phyloP scores from a whole-genome alignment of 2,329 filamentous ascomycete species.

The Gaeumannomyces tritici region DNA sequence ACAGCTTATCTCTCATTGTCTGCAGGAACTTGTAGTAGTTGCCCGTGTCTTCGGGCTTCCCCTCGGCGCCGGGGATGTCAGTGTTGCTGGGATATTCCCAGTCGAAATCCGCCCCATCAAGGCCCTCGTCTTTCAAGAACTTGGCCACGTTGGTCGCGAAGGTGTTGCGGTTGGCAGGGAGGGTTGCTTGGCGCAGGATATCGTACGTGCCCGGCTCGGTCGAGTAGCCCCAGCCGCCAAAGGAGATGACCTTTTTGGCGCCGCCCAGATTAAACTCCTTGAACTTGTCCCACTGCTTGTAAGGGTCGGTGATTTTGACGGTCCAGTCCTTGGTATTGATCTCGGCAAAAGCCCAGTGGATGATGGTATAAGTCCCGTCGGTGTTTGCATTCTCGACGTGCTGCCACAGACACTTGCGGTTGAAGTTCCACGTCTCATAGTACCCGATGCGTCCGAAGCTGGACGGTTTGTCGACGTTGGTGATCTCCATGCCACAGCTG shows the following conservation, averaged over 20 bases:
- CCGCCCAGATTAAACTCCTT: constrained; percentile 19
- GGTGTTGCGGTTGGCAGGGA: constrained; percentile 4
- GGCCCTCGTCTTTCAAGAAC: constrained; percentile 3
- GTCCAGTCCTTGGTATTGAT: constrained; percentile 13
- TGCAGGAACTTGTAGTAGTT: too few species aligned
- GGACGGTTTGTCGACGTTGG: not conserved
- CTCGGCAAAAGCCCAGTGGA: constrained; percentile 22
- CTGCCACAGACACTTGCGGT: constrained; percentile 21
- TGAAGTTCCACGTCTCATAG: constrained; percentile 22
- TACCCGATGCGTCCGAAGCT: constrained; percentile 18
- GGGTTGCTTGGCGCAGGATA: constrained; percentile 21
- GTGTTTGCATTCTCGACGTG: constrained; percentile 18
- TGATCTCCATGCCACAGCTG: constrained; percentile 24
- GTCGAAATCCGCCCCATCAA: constrained; percentile 5
- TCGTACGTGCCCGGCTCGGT: constrained; percentile 23
- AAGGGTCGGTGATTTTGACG: constrained; percentile 11
- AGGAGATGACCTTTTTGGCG: constrained; percentile 23
- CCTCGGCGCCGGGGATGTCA: too few species aligned
- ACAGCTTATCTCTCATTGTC: too few species aligned
- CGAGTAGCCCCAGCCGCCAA: constrained; percentile 35
- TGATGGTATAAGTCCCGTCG: constrained; percentile 7
- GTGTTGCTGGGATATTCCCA: too few species aligned
- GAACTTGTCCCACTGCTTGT: constrained; percentile 16
- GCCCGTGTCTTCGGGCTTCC: too few species aligned
- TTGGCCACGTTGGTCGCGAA: constrained; percentile 7